phyloP scores from a whole-genome alignment of 768 basidiomycete genomes.

The Leccinum subgranulosum region DNA sequence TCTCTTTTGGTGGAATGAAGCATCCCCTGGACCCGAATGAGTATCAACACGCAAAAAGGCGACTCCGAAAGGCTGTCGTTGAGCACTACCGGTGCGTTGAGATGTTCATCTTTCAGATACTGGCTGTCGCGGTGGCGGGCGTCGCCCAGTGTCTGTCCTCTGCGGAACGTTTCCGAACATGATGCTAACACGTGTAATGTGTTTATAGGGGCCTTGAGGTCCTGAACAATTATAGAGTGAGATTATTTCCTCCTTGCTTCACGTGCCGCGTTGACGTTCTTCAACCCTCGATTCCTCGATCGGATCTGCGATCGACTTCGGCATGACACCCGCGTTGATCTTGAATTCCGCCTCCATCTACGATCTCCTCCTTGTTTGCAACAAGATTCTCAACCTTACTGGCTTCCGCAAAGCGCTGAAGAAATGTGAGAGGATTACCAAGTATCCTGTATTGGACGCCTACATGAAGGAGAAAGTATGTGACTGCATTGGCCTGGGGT shows the following conservation, averaged over 20 bases:
- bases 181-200: slow-evolving; percentile 4
- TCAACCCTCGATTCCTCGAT: neutral
- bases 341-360: neutral
- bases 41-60: slow-evolving; percentile 79
- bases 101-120: neutral
- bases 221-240: slow-evolving; percentile 84
- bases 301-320: neutral
- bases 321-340: neutral
- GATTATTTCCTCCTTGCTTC: neutral
- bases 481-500: neutral
- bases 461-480: slow-evolving; percentile 78
- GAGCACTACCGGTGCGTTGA: slow-evolving; percentile 71
- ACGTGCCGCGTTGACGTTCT: neutral
- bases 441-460: slow-evolving; percentile 66
- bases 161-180: neutral
- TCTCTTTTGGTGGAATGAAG: neutral
- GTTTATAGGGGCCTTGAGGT: slow-evolving; percentile 66
- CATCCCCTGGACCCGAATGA: slow-evolving; percentile 59
- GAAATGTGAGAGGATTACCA: slow-evolving; percentile 81
- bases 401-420: slow-evolving; percentile 87
- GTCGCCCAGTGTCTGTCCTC: neutral
- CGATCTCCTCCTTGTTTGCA: neutral
- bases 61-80: slow-evolving; percentile 74
- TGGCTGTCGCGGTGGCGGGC: neutral
- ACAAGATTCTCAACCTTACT: slow-evolving; percentile 79